phyloP scores from a whole-genome alignment of 345 rosid genomes.

The Anastatica hierochuntica region DNA sequence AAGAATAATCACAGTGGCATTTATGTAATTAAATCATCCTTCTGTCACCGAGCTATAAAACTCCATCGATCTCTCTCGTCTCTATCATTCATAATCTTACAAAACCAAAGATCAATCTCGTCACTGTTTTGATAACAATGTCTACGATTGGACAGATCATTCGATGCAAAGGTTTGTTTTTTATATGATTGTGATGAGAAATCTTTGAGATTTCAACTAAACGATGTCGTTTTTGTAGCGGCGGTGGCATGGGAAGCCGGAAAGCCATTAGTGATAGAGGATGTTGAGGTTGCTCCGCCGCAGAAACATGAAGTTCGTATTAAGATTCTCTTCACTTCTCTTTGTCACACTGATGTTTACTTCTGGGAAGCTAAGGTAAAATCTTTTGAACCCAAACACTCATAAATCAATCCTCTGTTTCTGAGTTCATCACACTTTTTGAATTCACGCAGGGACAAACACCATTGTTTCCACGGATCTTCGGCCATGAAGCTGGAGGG shows the following conservation, averaged over 20 bases:
- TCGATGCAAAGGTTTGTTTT: conserved; percentile 51
- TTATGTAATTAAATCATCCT: too few species aligned
- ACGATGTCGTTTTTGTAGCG: conserved; percentile 31
- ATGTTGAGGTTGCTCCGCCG: conserved; percentile 87
- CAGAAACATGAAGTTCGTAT: conserved; percentile 73
- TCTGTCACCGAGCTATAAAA: too few species aligned
- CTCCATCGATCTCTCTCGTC: too few species aligned
- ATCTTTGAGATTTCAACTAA: neutral
- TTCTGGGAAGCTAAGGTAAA: conserved; percentile 94
- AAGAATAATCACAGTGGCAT: too few species aligned
- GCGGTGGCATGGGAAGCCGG: conserved; percentile 94
- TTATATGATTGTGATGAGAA: neutral
- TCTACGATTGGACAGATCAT: conserved; percentile 52
- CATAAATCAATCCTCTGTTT: too few species aligned
- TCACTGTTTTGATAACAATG: conserved; percentile 18
- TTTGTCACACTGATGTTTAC: conserved; percentile 87
- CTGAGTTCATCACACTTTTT: neutral
- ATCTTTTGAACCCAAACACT: too few species aligned
- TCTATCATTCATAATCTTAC: too few species aligned
- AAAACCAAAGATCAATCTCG: neutral
- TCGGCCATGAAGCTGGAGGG: conserved; percentile 89
- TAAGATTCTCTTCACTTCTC: conserved; percentile 68
- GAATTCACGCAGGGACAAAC: conserved; percentile 50
- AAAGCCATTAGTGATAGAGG: conserved; percentile 75
- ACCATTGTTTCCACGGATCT: conserved; percentile 66